Base-by-base conservation (phyloP, 2,329 filamentous ascomycete species). In the Salinomyces thailandicus region DNA sequence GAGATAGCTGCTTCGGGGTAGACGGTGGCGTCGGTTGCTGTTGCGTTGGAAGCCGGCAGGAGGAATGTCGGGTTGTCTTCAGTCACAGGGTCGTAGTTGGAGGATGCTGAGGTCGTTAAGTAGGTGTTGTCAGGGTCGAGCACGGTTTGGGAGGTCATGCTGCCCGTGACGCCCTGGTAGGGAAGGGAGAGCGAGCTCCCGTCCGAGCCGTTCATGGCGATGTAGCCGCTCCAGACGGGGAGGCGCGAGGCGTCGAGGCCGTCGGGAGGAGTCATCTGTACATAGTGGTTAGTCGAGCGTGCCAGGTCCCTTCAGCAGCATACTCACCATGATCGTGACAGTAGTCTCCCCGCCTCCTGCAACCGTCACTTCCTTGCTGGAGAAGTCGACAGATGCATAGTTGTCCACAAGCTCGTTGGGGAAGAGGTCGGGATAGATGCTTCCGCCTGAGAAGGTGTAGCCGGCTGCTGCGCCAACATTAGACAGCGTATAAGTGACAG, bases 401-500 rank as follows among this genome's bases (percentile, higher is more conserved):
- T 44, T 33, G 2, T 50, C 37, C 11, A 45, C 46, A 11, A 43
- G 37, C 8, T 49, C 41, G 18, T 45, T 45, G 33, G 45, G 45
- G 36, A 49, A 49, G 4, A 29, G 35, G 6, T 43, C 33, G 12
- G 45, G 45, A 27, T 39, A 39, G 28, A 39, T 46, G 24, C 26
- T 40, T 16, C 41, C 41, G 3, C 27, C 27, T 11, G 32, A 35
- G 16, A 60, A 67, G 1, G 74, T 71, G 53, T 76, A 77, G 36
- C 67, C 66, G 2, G 73, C 73, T 5, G 62, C 62, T 5, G 63
- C 60, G 9, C 65, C 57, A 9, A 73, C 66, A 41, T 75, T 63
- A 17, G 62, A 63, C 8, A 80, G 57, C 5, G 62, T 60, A 55
- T 75, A 77, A 5, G 67, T 69, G 33, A 75, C 53, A 0, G 62